Evolutionary conservation across 148 eudicot species (phyloP).

Genomic region (Chenopodium formosanum): DNA sequence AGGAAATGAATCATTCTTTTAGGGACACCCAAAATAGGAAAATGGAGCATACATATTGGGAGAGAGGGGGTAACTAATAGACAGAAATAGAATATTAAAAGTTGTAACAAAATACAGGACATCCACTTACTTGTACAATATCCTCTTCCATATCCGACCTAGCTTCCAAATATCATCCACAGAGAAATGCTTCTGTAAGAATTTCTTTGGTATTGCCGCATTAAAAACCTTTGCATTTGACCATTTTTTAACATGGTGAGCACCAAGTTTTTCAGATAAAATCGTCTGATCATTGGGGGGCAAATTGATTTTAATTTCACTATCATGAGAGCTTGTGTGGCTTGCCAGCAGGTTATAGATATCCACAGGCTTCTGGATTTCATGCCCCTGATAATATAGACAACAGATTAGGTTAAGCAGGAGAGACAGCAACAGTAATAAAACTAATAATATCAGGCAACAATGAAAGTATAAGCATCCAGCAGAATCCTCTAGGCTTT

Average conservation of each 20-base stretch:
- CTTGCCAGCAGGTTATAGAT: conserved; percentile 48
- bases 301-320: conserved; percentile 31
- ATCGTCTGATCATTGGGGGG: conserved; percentile 26
- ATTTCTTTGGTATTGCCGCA: conserved; percentile 34
- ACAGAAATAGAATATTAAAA: background rate
- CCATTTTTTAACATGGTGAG: conserved; percentile 30
- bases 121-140: conserved; percentile 67
- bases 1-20: too few species aligned
- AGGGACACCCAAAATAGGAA: too few species aligned
- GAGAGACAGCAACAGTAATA: background rate
- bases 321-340: conserved; percentile 34
- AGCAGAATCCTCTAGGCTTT: background rate
- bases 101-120: background rate
- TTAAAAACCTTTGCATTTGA: conserved; percentile 18
- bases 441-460: background rate
- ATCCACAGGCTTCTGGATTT: conserved; percentile 53
- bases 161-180: conserved; percentile 46
- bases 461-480: background rate
- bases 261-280: conserved; percentile 34
- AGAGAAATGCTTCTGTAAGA: conserved; percentile 41
- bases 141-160: conserved; percentile 39
- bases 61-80: too few species aligned
- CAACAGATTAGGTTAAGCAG: background rate
- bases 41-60: too few species aligned
- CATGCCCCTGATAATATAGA: conserved; percentile 43